phyloP scores from a whole-genome alignment of 2,329 filamentous ascomycete genomes.

The Apiospora kogelbergensis region DNA sequence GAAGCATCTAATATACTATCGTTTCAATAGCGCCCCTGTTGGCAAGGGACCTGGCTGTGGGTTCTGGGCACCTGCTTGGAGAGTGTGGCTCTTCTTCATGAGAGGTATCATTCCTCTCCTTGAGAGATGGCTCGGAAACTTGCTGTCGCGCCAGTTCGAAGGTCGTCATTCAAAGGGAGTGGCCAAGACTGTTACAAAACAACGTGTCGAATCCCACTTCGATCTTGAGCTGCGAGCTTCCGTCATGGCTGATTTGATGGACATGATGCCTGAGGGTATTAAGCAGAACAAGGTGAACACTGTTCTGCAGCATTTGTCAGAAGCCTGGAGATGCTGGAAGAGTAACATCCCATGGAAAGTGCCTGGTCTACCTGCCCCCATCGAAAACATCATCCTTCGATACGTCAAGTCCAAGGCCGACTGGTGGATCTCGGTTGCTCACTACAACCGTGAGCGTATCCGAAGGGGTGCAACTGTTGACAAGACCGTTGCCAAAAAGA shows the following conservation, averaged over 20 bases:
- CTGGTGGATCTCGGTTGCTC: conserved; percentile 99
- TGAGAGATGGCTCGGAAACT: conserved; percentile 95
- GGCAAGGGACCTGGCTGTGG: conserved; percentile 97
- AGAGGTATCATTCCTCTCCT: conserved; percentile 95
- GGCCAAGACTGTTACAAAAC: conserved; percentile 98
- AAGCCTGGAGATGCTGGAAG: conserved; percentile 99
- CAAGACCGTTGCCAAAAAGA: conserved; percentile 99
- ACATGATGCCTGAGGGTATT: conserved; percentile 99
- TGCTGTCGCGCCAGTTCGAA: conserved; percentile 96
- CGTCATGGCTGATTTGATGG: conserved; percentile 98
- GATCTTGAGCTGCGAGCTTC: conserved; percentile 95
- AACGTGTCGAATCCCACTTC: conserved; percentile 97
- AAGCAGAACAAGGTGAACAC: conserved; percentile 99
- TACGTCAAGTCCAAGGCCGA: conserved; percentile 99
- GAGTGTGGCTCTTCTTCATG: conserved; percentile 99
- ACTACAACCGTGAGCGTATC: conserved; percentile 98
- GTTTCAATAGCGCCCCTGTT: conserved; percentile 95
- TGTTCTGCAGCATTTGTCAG: conserved; percentile 92
- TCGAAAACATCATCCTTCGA: conserved; percentile 97
- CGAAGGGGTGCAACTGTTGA: conserved; percentile 94
- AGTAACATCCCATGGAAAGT: conserved; percentile 99
- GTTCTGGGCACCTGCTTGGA: conserved; percentile 98
- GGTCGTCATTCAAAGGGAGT: conserved; percentile 98
- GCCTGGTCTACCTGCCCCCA: conserved; percentile 90
- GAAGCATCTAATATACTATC: conserved; percentile 98